Percentiles rank a stretch among this genome's conserved stretches.
phyloP scores from a whole-genome alignment of 2,329 filamentous ascomycete genomes.

The Talaromyces sp. region DNA sequence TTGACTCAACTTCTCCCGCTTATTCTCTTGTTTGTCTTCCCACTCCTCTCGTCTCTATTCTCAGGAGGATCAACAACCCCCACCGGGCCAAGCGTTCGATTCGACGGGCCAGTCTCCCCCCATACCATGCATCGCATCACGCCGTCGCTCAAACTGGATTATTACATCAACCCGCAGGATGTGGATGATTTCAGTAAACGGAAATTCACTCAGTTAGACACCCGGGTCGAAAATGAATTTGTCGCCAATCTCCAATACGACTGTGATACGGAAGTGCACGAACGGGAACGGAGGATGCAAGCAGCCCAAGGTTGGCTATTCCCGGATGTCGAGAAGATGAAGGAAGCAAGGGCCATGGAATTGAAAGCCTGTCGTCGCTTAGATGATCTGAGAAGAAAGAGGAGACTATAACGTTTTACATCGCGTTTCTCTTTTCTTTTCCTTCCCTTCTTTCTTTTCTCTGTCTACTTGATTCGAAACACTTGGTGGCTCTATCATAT shows the following conservation, averaged over 20 bases:
- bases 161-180: constrained; percentile 78
- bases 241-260: constrained; percentile 61
- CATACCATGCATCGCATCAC: constrained; percentile 70
- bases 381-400: constrained; percentile 43
- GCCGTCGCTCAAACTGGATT: constrained; percentile 66
- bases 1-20: constrained; percentile 77
- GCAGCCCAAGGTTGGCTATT: constrained; percentile 85
- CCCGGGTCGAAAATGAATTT: constrained; percentile 68
- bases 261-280: constrained; percentile 68
- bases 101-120: constrained; percentile 65
- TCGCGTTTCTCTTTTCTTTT: constrained; percentile 7
- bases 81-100: constrained; percentile 66
- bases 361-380: constrained; percentile 57
- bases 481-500: background rate
- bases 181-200: constrained; percentile 63
- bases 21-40: constrained; percentile 80
- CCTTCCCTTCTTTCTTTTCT: constrained; percentile 6
- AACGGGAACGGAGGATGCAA: constrained; percentile 63
- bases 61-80: constrained; percentile 47
- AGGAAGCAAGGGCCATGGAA: constrained; percentile 58
- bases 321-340: constrained; percentile 73
- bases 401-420: constrained; percentile 8
- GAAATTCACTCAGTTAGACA: constrained; percentile 71
- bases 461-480: background rate
- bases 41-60: constrained; percentile 76